These are phyloP conservation scores for Albifimbria verrucaria DNA, from an alignment of 2,329 filamentous ascomycete species.

Conservation along the genomic window DNA sequence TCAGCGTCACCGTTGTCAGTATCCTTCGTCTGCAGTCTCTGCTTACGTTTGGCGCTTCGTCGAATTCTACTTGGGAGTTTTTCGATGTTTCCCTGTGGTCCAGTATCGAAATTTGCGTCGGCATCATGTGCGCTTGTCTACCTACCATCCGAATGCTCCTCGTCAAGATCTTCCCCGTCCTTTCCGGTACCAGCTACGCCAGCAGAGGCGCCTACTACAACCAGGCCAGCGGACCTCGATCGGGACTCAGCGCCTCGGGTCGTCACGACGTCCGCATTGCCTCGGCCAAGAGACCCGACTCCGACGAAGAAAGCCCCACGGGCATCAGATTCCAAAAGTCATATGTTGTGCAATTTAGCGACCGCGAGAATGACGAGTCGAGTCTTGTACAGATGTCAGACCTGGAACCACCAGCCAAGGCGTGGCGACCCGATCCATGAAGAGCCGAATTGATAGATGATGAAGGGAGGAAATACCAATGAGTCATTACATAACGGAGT, in stretches of 20 bases:
- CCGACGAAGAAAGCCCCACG: background rate
- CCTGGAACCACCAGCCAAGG: background rate
- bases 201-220: conserved; percentile 3
- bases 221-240: background rate
- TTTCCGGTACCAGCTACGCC: conserved; percentile 1
- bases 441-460: background rate
- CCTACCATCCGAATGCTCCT: conserved; percentile 18
- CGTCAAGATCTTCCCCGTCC: conserved; percentile 24
- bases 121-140: conserved; percentile 24
- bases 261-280: background rate
- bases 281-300: background rate
- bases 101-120: conserved; percentile 23
- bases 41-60: conserved; percentile 15
- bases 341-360: conserved; percentile 1
- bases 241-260: background rate
- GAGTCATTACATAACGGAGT: background rate
- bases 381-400: background rate
- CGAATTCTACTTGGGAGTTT: conserved; percentile 20
- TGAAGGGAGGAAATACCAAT: background rate
- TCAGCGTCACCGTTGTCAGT: conserved; percentile 23
- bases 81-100: conserved; percentile 23
- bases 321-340: conserved; percentile 1
- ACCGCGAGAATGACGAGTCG: conserved; percentile 1
- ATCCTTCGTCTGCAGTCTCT: conserved; percentile 22
- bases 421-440: background rate